phyloP scores from a whole-genome alignment of 371 early-diverging fungal species.

The Dinochytrium kinnereticum region DNA sequence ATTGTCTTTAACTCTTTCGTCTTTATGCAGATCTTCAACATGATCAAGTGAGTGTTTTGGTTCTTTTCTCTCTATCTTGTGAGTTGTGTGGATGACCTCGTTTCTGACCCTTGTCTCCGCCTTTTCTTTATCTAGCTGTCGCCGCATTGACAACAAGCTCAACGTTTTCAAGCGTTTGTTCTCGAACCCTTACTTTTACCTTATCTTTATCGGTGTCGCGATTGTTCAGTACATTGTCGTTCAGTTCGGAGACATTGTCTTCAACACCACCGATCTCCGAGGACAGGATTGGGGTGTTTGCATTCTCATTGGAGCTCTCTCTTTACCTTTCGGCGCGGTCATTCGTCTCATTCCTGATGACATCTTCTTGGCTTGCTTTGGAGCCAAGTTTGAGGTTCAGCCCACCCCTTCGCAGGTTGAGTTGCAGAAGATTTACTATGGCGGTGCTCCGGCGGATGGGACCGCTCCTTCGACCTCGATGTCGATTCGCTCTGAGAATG shows the following conservation, averaged over 20 bases:
- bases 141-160: constrained; percentile 27
- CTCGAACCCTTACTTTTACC: constrained; percentile 76
- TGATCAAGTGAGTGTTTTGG: constrained; percentile 45
- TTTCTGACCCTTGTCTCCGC: not conserved
- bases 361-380: constrained; percentile 3
- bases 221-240: constrained; percentile 80
- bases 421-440: constrained; percentile 5
- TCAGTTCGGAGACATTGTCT: constrained; percentile 84
- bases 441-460: not conserved
- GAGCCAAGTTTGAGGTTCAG: not conserved
- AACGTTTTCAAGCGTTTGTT: constrained; percentile 85
- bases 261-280: constrained; percentile 69
- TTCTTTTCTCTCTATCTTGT: not conserved
- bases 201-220: constrained; percentile 72
- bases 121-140: constrained; percentile 19
- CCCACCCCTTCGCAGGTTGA: constrained; percentile 14
- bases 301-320: constrained; percentile 66
- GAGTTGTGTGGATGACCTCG: not conserved
- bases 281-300: constrained; percentile 68
- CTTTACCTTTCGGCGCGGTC: constrained; percentile 72
- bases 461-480: not conserved
- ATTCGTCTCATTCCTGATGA: constrained; percentile 55
- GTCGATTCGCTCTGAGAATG: too few species aligned
- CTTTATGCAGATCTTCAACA: constrained; percentile 94
- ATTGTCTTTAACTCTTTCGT: constrained; percentile 94